Conservation (phyloP, 495 filamentous ascomycete species). For the Sordaria brevicollis region DNA sequence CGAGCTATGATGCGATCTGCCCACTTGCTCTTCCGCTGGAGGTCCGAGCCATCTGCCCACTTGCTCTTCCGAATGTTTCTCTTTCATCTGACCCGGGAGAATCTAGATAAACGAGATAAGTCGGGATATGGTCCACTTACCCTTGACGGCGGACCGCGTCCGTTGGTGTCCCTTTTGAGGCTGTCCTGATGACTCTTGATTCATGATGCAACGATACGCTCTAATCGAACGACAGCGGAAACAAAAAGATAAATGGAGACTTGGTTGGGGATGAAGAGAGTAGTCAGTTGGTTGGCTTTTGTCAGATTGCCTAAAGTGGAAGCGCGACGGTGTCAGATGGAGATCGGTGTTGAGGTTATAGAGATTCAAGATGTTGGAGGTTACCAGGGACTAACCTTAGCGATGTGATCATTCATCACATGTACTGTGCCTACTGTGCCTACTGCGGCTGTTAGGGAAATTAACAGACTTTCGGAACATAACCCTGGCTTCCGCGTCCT, state of each 20-base stretch:
- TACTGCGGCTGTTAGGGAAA: background rate
- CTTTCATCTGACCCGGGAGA: background rate
- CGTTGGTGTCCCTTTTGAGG: slow-evolving; percentile 24
- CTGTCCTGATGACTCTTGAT: slow-evolving; percentile 11
- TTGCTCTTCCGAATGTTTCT: background rate
- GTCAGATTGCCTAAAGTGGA: background rate
- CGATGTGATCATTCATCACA: background rate
- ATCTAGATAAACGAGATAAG: background rate
- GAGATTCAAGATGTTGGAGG: background rate
- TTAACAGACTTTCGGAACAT: background rate
- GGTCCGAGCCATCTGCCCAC: background rate
- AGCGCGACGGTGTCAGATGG: background rate
- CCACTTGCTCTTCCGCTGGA: background rate
- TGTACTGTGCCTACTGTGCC: too few species aligned
- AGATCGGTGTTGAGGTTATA: background rate
- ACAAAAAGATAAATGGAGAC: too few species aligned
- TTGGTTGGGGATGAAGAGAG: too few species aligned
- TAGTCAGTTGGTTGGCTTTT: background rate
- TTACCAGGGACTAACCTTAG: background rate
- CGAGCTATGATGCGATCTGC: background rate
- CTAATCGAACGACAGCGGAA: background rate
- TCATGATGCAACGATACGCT: slow-evolving; percentile 16
- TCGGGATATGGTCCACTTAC: slow-evolving; percentile 13
- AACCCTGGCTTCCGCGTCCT: background rate
- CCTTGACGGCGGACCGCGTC: slow-evolving; percentile 30